Evolutionary conservation across 169 alveolate genomes (phyloP).

Genomic region (Cryptosporidium xiaoi): DNA sequence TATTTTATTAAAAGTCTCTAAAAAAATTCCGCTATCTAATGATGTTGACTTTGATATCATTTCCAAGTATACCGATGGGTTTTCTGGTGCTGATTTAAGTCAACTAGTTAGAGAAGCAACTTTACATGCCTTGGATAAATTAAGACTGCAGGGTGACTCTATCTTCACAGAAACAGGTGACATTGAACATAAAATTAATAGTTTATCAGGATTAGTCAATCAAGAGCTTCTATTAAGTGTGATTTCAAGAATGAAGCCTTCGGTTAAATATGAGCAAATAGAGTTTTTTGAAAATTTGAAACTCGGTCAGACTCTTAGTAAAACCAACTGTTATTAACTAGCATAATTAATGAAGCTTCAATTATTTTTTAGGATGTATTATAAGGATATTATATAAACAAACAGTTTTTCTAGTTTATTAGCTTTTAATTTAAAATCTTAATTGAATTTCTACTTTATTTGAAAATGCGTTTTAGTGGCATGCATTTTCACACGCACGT

Average conservation of each 20-base stretch:
- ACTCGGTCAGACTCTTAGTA: neutral
- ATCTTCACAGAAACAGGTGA: slow-evolving; percentile 29
- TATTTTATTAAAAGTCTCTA: slow-evolving; percentile 88
- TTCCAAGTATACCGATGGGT: slow-evolving; percentile 88
- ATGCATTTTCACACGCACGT: slow-evolving; percentile 23
- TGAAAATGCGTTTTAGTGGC: slow-evolving; percentile 38
- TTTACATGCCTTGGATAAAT: slow-evolving; percentile 83
- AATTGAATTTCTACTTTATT: neutral
- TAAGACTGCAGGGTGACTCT: slow-evolving; percentile 50
- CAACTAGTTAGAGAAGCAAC: slow-evolving; percentile 94
- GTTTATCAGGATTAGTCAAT: slow-evolving; percentile 47
- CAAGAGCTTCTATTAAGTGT: slow-evolving; percentile 54
- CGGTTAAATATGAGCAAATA: slow-evolving; percentile 56
- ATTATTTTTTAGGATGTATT: too few relatives aligned
- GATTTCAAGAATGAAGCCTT: slow-evolving; percentile 47
- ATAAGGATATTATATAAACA: too few relatives aligned
- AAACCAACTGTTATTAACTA: too few relatives aligned
- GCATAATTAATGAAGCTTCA: too few relatives aligned
- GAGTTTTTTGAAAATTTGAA: slow-evolving; percentile 35
- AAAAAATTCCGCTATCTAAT: slow-evolving; percentile 87
- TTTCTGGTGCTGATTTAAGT: slow-evolving; percentile 95
- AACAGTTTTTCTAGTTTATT: too few relatives aligned
- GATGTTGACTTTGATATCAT: slow-evolving; percentile 84
- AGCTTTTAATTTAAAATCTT: too few relatives aligned
- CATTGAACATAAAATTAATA: slow-evolving; percentile 9